Base-by-base conservation (phyloP, 768 basidiomycete species). In the Flagelloscypha sp. region DNA sequence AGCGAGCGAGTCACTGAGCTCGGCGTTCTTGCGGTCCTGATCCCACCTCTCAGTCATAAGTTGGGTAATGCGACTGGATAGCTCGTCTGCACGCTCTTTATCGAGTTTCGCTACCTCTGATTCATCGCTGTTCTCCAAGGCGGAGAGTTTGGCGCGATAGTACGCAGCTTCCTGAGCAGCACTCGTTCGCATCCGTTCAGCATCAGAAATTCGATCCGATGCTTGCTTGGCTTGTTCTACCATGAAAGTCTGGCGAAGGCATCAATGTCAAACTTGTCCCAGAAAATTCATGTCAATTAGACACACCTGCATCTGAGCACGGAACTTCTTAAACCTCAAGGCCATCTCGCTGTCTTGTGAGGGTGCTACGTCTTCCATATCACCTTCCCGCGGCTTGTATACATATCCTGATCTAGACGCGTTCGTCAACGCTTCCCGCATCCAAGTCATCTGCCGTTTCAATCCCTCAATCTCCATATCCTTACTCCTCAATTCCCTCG, bases 111-210 rank as follows among this genome's bases (percentile, higher is more conserved):
- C 59, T 2, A 77, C 50, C 22, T 94, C 92, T 5, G 61, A 51
- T 7, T 79, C 71, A 12, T 76, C 72, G 28, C 72, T 68, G 1
- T 72, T 61, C 54, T 98, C 95, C 33, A 88, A 59, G 1, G 94
- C 90, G 3, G 79, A 72, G n/a, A 94, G 64, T 60, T 98, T 97
- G 30, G 93, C 87, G 33, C 93, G 87, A 54, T 92, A 95, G 62
- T 84, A 97, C 1, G 92, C 88, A 2, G 93, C 85, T 58, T 99
- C 95, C 57, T 98, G 88, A 6, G 85, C 60, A 1, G 95, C 95
- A 27, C 74, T 79, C 6, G 68, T 56, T 42, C 83, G 81, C 43
- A 78, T 59, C 33, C 84, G 75, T 44, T 93, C 88, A 0, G 86
- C 83, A 35, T 89, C 84, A 3, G 75, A 67, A 7, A 95, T 56